A percentile compares a stretch with the other conserved stretches of the same genome.
Conservation (phyloP, 345 rosid genomes). For the Trapa bicornis region DNA sequence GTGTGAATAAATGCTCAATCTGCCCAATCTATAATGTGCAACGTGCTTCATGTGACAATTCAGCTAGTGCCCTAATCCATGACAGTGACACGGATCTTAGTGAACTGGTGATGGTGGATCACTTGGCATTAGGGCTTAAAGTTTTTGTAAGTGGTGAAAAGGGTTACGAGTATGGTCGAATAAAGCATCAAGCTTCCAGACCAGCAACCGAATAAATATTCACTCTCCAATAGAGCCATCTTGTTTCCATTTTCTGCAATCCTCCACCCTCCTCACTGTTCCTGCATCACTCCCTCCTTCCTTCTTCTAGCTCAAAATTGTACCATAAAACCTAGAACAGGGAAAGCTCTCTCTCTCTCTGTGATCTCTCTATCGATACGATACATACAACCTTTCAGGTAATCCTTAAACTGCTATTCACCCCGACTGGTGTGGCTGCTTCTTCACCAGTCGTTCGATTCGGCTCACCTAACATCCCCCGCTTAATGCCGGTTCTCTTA, state of each 20-base stretch:
- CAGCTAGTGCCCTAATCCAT: too few species aligned
- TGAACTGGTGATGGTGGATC: too few species aligned
- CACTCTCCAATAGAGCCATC: constrained; percentile 18
- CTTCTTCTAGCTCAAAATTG: background rate
- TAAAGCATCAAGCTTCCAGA: constrained; percentile 30
- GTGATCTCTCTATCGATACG: background rate
- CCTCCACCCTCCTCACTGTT: background rate
- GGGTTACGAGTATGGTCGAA: constrained; percentile 8
- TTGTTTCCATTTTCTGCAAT: constrained; percentile 40
- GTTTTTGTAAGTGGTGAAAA: background rate
- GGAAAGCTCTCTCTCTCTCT: background rate
- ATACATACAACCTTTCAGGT: background rate
- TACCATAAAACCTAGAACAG: constrained; percentile 1
- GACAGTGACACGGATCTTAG: too few species aligned
- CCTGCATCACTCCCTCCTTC: background rate
- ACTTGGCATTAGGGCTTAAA: background rate
- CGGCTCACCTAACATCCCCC: background rate
- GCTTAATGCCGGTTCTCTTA: too few species aligned
- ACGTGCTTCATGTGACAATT: too few species aligned
- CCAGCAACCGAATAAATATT: constrained; percentile 17
- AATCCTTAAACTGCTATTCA: background rate
- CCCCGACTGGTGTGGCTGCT: background rate
- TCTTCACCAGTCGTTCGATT: background rate
- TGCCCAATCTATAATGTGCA: too few species aligned
- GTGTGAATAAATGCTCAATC: too few species aligned